Conservation (phyloP, 2,329 filamentous ascomycete genomes). For the Verruconis gallopava region DNA sequence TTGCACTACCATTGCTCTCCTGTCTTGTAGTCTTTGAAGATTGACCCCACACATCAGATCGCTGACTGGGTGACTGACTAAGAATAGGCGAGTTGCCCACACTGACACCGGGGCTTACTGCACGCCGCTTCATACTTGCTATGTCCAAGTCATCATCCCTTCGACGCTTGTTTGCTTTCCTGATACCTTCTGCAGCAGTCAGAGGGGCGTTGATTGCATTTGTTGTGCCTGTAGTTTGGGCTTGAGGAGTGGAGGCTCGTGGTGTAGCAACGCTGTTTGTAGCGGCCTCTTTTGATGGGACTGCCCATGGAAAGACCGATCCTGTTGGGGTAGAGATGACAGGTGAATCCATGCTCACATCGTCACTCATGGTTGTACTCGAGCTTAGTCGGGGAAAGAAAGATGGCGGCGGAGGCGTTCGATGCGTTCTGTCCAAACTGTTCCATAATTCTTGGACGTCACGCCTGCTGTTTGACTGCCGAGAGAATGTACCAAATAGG, state of each 20-base stretch:
- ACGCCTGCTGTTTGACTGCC: slow-evolving; percentile 56
- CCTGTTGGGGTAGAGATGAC: slow-evolving; percentile 18
- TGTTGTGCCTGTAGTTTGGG: too few species aligned
- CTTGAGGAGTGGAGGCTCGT: slow-evolving; percentile 9
- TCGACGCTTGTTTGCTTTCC: slow-evolving; percentile 52
- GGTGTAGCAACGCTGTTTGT: neutral
- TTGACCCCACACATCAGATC: slow-evolving; percentile 62
- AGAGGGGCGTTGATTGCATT: slow-evolving; percentile 19
- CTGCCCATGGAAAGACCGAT: slow-evolving; percentile 8
- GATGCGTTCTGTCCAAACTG: slow-evolving; percentile 44
- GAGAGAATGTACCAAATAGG: slow-evolving; percentile 57
- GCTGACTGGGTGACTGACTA: slow-evolving; percentile 64
- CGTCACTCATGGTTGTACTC: slow-evolving; percentile 44
- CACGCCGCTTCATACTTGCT: slow-evolving; percentile 75
- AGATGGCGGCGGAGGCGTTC: slow-evolving; percentile 50
- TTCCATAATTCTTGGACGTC: slow-evolving; percentile 62
- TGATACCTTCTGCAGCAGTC: slow-evolving; percentile 28
- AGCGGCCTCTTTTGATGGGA: slow-evolving; percentile 3
- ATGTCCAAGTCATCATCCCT: slow-evolving; percentile 87
- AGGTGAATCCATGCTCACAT: slow-evolving; percentile 61
- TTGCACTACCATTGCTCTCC: slow-evolving; percentile 32
- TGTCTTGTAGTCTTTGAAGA: slow-evolving; percentile 41
- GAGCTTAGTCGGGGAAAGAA: slow-evolving; percentile 39
- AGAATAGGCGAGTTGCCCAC: slow-evolving; percentile 80
- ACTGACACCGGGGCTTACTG: slow-evolving; percentile 84